phyloP scores from a whole-genome alignment of 202 grass and related monocot genomes.

The Schoenoplectus tabernaemontani region DNA sequence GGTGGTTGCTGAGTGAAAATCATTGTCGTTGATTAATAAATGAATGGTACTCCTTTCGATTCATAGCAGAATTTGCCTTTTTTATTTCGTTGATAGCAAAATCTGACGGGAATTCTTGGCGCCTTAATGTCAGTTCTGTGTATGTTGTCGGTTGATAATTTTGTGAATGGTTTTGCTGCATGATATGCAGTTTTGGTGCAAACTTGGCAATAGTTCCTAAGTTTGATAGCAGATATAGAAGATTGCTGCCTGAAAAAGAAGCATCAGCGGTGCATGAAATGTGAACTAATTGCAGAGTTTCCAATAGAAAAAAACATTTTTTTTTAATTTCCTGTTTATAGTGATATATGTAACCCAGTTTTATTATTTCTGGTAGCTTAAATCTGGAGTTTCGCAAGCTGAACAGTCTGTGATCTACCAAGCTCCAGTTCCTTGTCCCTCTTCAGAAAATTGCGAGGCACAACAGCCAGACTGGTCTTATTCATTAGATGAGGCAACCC shows the following conservation, averaged over 20 bases:
- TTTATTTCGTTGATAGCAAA: not conserved
- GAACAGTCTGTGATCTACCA: conserved; percentile 27
- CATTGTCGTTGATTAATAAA: too few species aligned
- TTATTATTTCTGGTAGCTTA: conserved; percentile 40
- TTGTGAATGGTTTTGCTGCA: not conserved
- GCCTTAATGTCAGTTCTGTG: not conserved
- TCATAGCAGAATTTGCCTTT: too few species aligned
- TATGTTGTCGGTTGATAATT: not conserved
- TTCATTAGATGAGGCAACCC: conserved; percentile 38
- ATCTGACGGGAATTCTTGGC: not conserved
- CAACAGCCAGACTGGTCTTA: conserved; percentile 29
- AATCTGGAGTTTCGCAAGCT: conserved; percentile 48
- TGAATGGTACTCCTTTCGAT: too few species aligned
- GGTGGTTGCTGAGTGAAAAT: too few species aligned
- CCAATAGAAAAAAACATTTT: not conserved
- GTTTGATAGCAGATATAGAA: not conserved
- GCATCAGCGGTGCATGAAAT: not conserved
- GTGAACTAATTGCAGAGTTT: not conserved
- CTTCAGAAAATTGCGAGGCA: conserved; percentile 35
- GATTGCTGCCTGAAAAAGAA: not conserved
- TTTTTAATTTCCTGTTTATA: not conserved
- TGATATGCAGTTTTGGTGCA: not conserved
- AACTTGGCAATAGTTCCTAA: not conserved
- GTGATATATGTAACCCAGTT: not conserved
- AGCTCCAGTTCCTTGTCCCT: conserved; percentile 31